Percentiles rank a stretch among this genome's conserved stretches.
phyloP scores from a whole-genome alignment of 768 basidiomycete genomes.

The Hygrocybe coccinea region DNA sequence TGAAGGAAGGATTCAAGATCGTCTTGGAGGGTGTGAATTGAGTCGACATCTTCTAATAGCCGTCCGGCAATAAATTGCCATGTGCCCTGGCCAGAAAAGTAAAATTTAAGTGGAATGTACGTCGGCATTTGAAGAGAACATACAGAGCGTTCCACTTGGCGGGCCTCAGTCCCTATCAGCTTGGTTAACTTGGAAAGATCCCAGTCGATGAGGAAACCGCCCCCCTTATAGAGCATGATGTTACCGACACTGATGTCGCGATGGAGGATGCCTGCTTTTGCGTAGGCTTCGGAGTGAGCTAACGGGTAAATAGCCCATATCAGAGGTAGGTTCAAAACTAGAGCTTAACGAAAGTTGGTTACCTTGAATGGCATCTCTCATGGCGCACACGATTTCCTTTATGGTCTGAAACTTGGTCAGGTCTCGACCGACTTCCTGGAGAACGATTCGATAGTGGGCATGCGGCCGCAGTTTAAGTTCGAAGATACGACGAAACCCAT shows the following conservation, averaged over 20 bases:
- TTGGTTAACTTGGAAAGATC: not conserved
- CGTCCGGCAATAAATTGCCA: slow-evolving; percentile 14
- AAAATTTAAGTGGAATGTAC: not conserved
- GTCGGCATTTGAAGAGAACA: not conserved
- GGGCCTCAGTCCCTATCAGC: not conserved
- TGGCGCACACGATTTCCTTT: not conserved
- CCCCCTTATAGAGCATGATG: slow-evolving; percentile 1
- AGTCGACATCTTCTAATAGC: not conserved
- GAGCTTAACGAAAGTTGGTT: not conserved
- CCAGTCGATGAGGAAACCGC: slow-evolving; percentile 9
- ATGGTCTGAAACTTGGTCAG: not conserved
- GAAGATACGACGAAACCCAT: not conserved
- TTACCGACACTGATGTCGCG: slow-evolving; percentile 11
- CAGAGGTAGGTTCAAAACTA: not conserved
- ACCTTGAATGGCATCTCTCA: slow-evolving; percentile 5
- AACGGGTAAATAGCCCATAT: not conserved
- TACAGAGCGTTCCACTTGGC: slow-evolving; percentile 1
- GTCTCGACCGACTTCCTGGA: not conserved
- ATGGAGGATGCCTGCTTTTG: slow-evolving; percentile 5
- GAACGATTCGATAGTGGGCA: slow-evolving; percentile 1
- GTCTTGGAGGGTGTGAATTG: slow-evolving; percentile 8
- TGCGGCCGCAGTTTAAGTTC: slow-evolving; percentile 2
- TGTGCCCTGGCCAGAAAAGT: slow-evolving; percentile 10
- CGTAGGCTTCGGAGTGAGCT: slow-evolving; percentile 5
- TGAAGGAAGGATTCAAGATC: slow-evolving; percentile 14